These are phyloP conservation scores for Exophiala sp. DNA, from an alignment of 2,329 filamentous ascomycete genomes.

Conservation along the genomic window DNA sequence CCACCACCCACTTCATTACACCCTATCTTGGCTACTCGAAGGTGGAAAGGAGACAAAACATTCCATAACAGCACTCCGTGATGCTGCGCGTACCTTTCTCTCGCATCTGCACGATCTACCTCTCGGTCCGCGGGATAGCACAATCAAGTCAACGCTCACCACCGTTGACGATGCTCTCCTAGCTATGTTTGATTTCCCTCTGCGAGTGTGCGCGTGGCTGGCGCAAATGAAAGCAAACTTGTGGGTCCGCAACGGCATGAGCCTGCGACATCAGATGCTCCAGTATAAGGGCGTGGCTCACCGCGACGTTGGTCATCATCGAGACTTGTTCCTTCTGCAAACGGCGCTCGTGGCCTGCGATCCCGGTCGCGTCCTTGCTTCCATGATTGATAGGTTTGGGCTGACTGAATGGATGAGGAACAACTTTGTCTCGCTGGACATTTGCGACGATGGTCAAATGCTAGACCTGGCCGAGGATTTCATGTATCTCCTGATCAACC, in stretches of 20 bases:
- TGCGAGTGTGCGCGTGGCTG: slow-evolving; percentile 91
- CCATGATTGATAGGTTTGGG: slow-evolving; percentile 85
- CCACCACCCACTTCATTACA: slow-evolving; percentile 94
- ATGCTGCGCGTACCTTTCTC: slow-evolving; percentile 60
- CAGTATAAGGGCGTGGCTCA: slow-evolving; percentile 87
- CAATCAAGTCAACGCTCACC: slow-evolving; percentile 17
- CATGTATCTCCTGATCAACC: slow-evolving; percentile 82
- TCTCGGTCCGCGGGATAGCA: slow-evolving; percentile 14
- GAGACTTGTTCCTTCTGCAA: slow-evolving; percentile 90
- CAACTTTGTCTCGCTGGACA: slow-evolving; percentile 65
- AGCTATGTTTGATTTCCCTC: slow-evolving; percentile 83
- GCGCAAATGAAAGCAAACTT: slow-evolving; percentile 97
- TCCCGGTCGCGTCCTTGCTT: slow-evolving; percentile 74
- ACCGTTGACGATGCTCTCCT: slow-evolving; percentile 72
- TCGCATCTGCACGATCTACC: slow-evolving; percentile 21
- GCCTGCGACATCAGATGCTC: slow-evolving; percentile 86
- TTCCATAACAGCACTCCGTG: slow-evolving; percentile 55
- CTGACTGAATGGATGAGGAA: slow-evolving; percentile 83
- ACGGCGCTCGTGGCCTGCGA: slow-evolving; percentile 83
- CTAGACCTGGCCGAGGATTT: slow-evolving; percentile 94
- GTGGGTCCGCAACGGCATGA: slow-evolving; percentile 98
- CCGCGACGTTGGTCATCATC: slow-evolving; percentile 85
- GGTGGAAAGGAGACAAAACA: slow-evolving; percentile 55
- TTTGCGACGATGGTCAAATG: slow-evolving; percentile 79
- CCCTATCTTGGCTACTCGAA: slow-evolving; percentile 90